Evolutionary conservation across 78 protist genomes (phyloP), one percentile per base, ranked within the genome.

Genomic region (Tieghemostelium lacteum): DNA sequence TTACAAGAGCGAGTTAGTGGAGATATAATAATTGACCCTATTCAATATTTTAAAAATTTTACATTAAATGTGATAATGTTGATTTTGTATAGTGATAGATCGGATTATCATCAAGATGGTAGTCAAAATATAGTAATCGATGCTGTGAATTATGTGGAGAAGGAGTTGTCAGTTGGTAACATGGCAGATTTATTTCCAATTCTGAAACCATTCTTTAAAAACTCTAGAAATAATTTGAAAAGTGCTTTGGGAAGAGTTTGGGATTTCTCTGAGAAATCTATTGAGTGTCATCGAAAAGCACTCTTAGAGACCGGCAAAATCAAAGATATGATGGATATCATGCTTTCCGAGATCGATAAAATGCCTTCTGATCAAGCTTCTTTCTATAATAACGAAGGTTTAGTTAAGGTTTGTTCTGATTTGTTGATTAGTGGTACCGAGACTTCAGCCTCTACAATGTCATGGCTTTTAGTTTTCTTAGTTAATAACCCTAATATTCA

Each of bases 151-250:
- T 28, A n/a, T 45, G 91, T 83, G 16, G 91, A 83, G 33, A 28
- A 83, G 17, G 67, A 45, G 1, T 69, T 83, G n/a, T 67, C 91
- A 0, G 78, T 83, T 83, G 91, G 91, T 28, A 83, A 69, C 39
- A 63, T 66, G 34, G 22, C 66, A 17, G 91, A 83, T 70, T 16
- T 69, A 10, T 57, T 83, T 6, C 91, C 91, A 69, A 29, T 83
- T 31, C n/a, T 83, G 2, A 24, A 26, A 22, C 12, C 33, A 2
- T 83, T 69, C 49, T 60, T 60, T 36, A 34, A 40, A 19, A 40
- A 24, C 10, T 20, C 24, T 22, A 69, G 75, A 64, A 36, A 26
- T 0, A 55, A 60, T 8, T 45, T 83, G n/a, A 8, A 19, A 3
- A 20, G 28, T 8, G 33, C 50, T 31, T 58, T 83, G 36, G 33